Evolutionary conservation across 257 asterid genomes (phyloP).

Genomic region (Cordia subcordata): DNA sequence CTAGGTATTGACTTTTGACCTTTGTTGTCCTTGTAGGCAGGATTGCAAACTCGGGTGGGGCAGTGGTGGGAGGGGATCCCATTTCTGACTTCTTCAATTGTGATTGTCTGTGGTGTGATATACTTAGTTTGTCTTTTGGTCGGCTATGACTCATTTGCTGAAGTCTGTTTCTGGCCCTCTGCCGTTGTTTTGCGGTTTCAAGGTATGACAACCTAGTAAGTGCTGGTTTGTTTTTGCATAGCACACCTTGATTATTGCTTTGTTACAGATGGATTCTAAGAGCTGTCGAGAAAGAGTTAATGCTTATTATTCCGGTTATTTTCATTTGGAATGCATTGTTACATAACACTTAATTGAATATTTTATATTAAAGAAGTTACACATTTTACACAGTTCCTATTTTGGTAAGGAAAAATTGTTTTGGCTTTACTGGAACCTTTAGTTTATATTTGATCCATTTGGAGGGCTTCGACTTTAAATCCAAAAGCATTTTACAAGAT

Average conservation of each 20-base stretch:
- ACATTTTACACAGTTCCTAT: too few species aligned
- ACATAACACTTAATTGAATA: too few species aligned
- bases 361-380: too few species aligned
- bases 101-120: constrained; percentile 65
- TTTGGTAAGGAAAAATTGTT: too few species aligned
- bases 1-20: neutral
- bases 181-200: constrained; percentile 80
- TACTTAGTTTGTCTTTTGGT: constrained; percentile 76
- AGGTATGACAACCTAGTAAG: constrained; percentile 36
- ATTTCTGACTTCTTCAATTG: constrained; percentile 66
- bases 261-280: too few species aligned
- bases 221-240: neutral
- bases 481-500: too few species aligned
- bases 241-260: neutral
- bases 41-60: constrained; percentile 68
- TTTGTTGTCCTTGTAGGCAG: constrained; percentile 51
- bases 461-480: too few species aligned
- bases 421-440: too few species aligned
- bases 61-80: constrained; percentile 99
- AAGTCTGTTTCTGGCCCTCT: constrained; percentile 91
- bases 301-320: too few species aligned
- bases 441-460: too few species aligned
- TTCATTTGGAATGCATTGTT: too few species aligned
- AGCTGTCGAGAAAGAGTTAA: too few species aligned
- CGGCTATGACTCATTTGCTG: constrained; percentile 88